Evolutionary conservation across 805 yeast species (phyloP).

Genomic region (Candida gorgasii): DNA sequence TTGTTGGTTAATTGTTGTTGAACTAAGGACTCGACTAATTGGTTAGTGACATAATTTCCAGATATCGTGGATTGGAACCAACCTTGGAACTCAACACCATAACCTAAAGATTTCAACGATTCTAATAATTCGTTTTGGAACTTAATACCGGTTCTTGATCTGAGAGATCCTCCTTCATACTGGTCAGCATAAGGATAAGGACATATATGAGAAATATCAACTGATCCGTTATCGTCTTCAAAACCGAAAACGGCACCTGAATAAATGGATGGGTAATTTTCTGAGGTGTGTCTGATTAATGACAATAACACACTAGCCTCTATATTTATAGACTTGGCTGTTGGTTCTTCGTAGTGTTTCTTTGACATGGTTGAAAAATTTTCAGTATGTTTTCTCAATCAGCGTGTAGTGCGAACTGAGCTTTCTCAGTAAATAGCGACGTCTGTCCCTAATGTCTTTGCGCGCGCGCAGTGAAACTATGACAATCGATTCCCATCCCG

Average conservation of each 20-base stretch:
- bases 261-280: slow-evolving; percentile 58
- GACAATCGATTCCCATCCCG: too few species aligned
- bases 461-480: too few species aligned
- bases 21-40: slow-evolving; percentile 67
- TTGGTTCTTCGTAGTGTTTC: slow-evolving; percentile 30
- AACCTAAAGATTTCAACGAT: slow-evolving; percentile 56
- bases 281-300: slow-evolving; percentile 67
- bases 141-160: slow-evolving; percentile 59
- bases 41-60: slow-evolving; percentile 68
- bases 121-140: slow-evolving; percentile 70
- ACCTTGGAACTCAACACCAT: slow-evolving; percentile 72
- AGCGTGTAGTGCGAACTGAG: too few species aligned
- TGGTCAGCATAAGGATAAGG: slow-evolving; percentile 71
- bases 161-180: slow-evolving; percentile 60
- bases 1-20: slow-evolving; percentile 59
- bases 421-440: too few species aligned
- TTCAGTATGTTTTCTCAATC: neutral
- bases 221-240: slow-evolving; percentile 54
- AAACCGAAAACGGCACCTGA: slow-evolving; percentile 78
- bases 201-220: slow-evolving; percentile 59
- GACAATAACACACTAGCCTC: slow-evolving; percentile 57
- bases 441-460: too few species aligned
- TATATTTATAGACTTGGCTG: slow-evolving; percentile 42
- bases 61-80: slow-evolving; percentile 75
- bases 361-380: slow-evolving; percentile 1